Evolutionary conservation across 2,329 filamentous ascomycete genomes (phyloP).

Genomic region (Emericellopsis cladophorae): DNA sequence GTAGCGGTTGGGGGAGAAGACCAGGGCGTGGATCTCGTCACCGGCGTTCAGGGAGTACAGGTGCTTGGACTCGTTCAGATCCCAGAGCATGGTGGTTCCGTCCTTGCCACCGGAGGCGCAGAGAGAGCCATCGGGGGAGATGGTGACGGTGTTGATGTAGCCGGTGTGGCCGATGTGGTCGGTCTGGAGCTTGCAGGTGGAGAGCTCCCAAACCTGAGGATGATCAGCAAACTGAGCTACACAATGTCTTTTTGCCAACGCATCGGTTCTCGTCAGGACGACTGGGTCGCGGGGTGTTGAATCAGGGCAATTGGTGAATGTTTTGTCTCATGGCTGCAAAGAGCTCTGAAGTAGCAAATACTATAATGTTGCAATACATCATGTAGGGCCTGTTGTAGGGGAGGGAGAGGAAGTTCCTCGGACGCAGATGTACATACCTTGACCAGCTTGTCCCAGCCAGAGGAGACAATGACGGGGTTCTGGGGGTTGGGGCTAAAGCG

Average conservation of each 20-base stretch:
- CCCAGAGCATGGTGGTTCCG: conserved; percentile 99
- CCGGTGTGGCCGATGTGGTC: conserved; percentile 99
- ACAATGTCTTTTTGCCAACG: too few species aligned
- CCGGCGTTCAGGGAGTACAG: conserved; percentile 99
- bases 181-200: conserved; percentile 98
- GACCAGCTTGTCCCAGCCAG: conserved; percentile 99
- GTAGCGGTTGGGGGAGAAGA: conserved; percentile 99
- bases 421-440: conserved; percentile 73
- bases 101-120: conserved; percentile 99
- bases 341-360: conserved; percentile 99
- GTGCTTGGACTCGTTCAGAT: conserved; percentile 99
- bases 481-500: conserved; percentile 99
- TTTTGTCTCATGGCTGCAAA: conserved; percentile 87
- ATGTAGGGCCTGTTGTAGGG: conserved; percentile 32
- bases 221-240: background rate
- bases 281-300: conserved; percentile 4
- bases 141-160: conserved; percentile 99
- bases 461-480: conserved; percentile 98
- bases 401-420: background rate
- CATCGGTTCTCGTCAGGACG: conserved; percentile 1
- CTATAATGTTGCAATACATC: conserved; percentile 85
- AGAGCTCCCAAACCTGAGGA: conserved; percentile 91
- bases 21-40: conserved; percentile 99
- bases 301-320: conserved; percentile 82
- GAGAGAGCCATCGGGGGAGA: conserved; percentile 97